phyloP scores from a whole-genome alignment of 129 eudicot genomes.

The Artemisia tridentata region DNA sequence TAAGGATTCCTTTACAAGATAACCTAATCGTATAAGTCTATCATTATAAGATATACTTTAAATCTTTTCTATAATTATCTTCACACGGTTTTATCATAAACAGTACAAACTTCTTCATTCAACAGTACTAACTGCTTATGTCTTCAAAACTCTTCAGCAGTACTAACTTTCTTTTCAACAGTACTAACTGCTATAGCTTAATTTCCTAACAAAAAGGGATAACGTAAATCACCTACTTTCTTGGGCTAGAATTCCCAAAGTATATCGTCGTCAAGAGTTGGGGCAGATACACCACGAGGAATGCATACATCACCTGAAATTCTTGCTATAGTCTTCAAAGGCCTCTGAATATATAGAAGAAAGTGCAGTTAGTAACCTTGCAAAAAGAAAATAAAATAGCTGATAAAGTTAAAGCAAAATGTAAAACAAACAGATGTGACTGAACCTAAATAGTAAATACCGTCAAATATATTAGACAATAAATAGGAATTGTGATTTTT shows the following conservation, averaged over 20 bases:
- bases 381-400: not conserved
- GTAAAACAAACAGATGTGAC: not conserved
- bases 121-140: too few species aligned
- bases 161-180: too few species aligned
- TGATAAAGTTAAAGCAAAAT: not conserved
- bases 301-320: slow-evolving; percentile 94
- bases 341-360: slow-evolving; percentile 64
- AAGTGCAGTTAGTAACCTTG: slow-evolving; percentile 13
- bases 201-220: too few species aligned
- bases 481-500: too few species aligned
- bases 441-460: slow-evolving; percentile 96
- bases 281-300: slow-evolving; percentile 99
- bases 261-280: slow-evolving; percentile 89
- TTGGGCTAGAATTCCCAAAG: slow-evolving; percentile 97
- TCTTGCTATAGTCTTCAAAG: slow-evolving; percentile 85
- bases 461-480: slow-evolving; percentile 68
- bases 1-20: too few species aligned
- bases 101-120: too few species aligned
- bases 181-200: too few species aligned
- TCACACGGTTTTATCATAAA: too few species aligned
- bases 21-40: too few species aligned
- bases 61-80: too few species aligned
- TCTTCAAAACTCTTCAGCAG: too few species aligned
- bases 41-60: too few species aligned
- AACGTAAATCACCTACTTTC: slow-evolving; percentile 52